Percentiles rank a stretch among this genome's conserved stretches.
Conservation (phyloP, 1,284 basidiomycete genomes). For the Trametes pubescens region DNA sequence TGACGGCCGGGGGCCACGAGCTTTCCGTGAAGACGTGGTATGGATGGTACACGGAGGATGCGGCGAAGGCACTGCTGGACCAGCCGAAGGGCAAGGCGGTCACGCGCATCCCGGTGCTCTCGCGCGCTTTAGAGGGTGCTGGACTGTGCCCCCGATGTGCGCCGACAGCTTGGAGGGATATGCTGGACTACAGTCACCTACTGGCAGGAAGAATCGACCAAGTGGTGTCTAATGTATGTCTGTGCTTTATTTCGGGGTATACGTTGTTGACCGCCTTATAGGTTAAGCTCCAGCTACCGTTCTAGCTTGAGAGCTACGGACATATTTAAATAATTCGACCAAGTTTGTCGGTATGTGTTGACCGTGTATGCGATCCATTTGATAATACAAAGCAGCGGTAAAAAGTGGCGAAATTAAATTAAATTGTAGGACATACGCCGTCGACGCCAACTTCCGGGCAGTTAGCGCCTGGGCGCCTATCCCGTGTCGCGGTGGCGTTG, state of each 20-base stretch:
- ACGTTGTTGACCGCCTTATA: background rate
- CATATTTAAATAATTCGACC: background rate
- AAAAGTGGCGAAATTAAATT: too few species aligned
- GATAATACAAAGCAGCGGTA: too few species aligned
- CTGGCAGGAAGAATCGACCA: conserved; percentile 10
- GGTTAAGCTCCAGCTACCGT: background rate
- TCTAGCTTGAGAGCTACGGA: too few species aligned
- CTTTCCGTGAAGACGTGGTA: conserved; percentile 13
- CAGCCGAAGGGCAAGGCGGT: conserved; percentile 1
- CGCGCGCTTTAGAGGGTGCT: conserved; percentile 4
- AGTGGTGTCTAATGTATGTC: background rate
- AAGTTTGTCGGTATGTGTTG: too few species aligned
- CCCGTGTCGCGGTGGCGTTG: too few species aligned
- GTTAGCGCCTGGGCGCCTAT: too few species aligned
- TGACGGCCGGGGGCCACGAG: background rate
- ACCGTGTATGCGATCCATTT: too few species aligned
- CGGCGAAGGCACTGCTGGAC: background rate
- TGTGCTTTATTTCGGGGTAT: background rate
- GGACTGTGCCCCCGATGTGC: conserved; percentile 1
- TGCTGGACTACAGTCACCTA: conserved; percentile 9
- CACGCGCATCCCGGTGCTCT: background rate
- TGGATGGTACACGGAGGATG: background rate
- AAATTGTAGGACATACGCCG: too few species aligned
- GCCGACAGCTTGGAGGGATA: conserved; percentile 2
- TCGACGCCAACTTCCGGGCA: too few species aligned